Conservation (phyloP, 306 rosid genomes). For the Quercus mongolica region DNA sequence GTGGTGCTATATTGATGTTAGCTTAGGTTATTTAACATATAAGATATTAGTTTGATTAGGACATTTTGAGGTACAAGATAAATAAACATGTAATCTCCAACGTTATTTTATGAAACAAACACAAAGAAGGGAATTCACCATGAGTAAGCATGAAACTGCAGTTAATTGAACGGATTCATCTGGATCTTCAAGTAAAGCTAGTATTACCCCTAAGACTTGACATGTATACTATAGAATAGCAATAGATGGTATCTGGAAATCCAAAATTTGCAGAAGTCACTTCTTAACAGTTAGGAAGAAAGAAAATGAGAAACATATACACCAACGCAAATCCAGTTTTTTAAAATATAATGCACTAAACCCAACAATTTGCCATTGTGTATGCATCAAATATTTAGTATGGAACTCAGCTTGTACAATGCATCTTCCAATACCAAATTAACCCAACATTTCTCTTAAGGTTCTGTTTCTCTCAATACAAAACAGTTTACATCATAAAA, state of each 20-base stretch:
- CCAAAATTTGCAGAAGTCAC: constrained; percentile 17
- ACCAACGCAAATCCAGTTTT: too few species aligned
- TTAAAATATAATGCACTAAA: too few species aligned
- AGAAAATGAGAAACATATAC: neutral
- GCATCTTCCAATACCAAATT: neutral
- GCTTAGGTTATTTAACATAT: too few species aligned
- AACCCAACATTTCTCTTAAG: neutral
- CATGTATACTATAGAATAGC: constrained; percentile 69
- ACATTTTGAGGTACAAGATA: too few species aligned
- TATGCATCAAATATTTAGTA: neutral
- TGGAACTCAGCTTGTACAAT: neutral
- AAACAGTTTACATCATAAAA: neutral
- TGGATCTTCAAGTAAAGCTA: constrained; percentile 85
- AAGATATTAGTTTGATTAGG: too few species aligned
- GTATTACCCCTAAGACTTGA: constrained; percentile 83
- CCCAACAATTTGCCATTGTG: too few species aligned
- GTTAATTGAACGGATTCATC: constrained; percentile 92
- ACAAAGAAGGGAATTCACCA: constrained; percentile 43
- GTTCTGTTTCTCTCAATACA: neutral
- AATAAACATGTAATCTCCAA: neutral
- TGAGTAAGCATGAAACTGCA: constrained; percentile 84
- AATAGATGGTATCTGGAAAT: constrained; percentile 69
- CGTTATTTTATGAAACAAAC: neutral
- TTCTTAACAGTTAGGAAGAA: neutral
- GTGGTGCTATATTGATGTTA: too few species aligned